Evolutionary conservation across 2,329 filamentous ascomycete species (phyloP), one percentile per base, ranked within the genome.

Genomic region (Cercospora sojina): DNA sequence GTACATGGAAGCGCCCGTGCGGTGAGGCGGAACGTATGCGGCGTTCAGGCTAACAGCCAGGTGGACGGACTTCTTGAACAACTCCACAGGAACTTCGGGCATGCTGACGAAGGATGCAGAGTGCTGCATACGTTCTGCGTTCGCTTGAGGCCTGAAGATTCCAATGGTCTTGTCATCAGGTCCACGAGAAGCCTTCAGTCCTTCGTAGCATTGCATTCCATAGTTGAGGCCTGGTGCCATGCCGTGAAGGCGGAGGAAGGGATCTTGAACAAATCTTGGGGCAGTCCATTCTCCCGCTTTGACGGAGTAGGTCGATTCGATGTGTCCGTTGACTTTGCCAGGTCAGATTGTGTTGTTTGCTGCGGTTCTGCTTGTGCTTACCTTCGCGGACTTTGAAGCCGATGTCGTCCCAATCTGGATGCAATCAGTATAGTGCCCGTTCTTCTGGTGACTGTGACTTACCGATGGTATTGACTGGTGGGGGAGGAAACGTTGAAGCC

Each of bases 141-240:
- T 98, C 77, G 90, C 88, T 75, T 89, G 85, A 0, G 94, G 91
- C 4, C 94, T 90, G 87, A 98, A 98, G 78, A 98, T 87, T 77
- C 88, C 87, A 81, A 98, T 93, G 67, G 81, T 80, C 67, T 83
- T 77, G 78, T 90, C 87, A 65, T 85, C 83, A 18, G 92, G 91
- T 2, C 85, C 83, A 69, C 94, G 92, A 86, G 97, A 97, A 64
- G 94, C 93, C 81, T 98, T 98, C 78, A 98, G 88, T n/a, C 95
- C 95, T 79, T 99, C 95, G 83, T 96, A 99, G 74, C 92, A 94
- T 82, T 98, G 95, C 78, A 97, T 93, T 66, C 94, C 93, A 79
- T 99, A 99, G 85, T 99, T 99, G 71, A 98, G 87, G 51, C 88
- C 94, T 0, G 95, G 93, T 0, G 93, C 90, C 91, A 99, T 95